A percentile compares a stretch with the other conserved stretches of the same genome.
Evolutionary conservation across 2,329 filamentous ascomycete genomes (phyloP).

Genomic region (Monilinia vaccinii-corymbosi): DNA sequence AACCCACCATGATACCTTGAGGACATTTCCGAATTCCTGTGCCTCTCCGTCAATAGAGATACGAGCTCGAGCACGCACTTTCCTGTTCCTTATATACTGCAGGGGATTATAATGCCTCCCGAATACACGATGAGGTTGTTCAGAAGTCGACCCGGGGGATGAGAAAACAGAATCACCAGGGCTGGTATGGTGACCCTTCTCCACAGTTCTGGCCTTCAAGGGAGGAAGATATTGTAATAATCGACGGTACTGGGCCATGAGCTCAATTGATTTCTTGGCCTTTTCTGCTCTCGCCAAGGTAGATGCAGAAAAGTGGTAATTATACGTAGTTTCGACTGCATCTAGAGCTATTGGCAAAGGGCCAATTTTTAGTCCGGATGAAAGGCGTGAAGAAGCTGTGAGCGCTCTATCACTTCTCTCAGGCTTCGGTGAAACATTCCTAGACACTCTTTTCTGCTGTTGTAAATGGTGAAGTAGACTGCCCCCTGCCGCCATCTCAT

Average conservation of each 20-base stretch:
- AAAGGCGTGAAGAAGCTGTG: conserved; percentile 32
- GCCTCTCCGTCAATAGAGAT: conserved; percentile 63
- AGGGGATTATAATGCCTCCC: conserved; percentile 81
- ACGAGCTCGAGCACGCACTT: conserved; percentile 70
- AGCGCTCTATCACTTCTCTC: conserved; percentile 31
- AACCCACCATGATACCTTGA: conserved; percentile 67
- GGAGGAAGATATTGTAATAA: conserved; percentile 73
- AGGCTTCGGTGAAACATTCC: conserved; percentile 51
- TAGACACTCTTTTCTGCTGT: conserved; percentile 56
- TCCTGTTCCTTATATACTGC: conserved; percentile 86
- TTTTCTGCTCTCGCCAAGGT: conserved; percentile 77
- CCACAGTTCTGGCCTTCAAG: conserved; percentile 41
- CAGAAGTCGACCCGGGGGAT: conserved; percentile 33
- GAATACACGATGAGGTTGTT: conserved; percentile 28
- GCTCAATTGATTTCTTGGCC: conserved; percentile 75
- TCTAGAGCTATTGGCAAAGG: conserved; percentile 43
- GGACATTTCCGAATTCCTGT: conserved; percentile 68
- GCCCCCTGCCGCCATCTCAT: conserved; percentile 39
- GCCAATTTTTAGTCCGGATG: conserved; percentile 35
- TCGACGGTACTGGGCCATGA: conserved; percentile 75
- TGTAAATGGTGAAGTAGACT: conserved; percentile 62
- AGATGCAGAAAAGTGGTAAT: conserved; percentile 65
- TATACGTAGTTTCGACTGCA: conserved; percentile 38
- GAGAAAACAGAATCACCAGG: conserved; percentile 30
- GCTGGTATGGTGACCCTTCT: conserved; percentile 34